Evolutionary conservation across 2,329 filamentous ascomycete genomes (phyloP).

Genomic region (Trichoderma afroharzianum): DNA sequence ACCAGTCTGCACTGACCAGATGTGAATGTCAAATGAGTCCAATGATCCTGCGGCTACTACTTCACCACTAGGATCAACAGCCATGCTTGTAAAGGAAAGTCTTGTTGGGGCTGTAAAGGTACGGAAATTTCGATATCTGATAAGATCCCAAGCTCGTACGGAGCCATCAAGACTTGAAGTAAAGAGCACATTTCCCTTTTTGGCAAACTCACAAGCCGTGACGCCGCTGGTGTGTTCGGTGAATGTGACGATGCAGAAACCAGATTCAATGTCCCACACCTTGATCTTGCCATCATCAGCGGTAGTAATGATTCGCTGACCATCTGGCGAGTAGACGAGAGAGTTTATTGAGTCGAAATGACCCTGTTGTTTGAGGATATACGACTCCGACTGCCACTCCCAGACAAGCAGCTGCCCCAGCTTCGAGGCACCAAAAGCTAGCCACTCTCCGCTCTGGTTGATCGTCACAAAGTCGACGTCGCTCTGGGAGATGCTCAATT

Average conservation of each 20-base stretch:
- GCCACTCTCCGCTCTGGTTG: conserved; percentile 92
- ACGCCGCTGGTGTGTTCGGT: conserved; percentile 95
- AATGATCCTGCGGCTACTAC: conserved; percentile 92
- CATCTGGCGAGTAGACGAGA: conserved; percentile 88
- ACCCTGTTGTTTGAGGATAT: conserved; percentile 96
- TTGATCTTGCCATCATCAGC: conserved; percentile 98
- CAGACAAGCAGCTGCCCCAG: conserved; percentile 94
- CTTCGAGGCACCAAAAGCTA: conserved; percentile 94
- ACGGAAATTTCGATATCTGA: conserved; percentile 93
- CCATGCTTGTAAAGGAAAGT: conserved; percentile 87
- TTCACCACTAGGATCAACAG: conserved; percentile 95
- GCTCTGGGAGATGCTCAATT: conserved; percentile 88
- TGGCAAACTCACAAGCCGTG: conserved; percentile 91
- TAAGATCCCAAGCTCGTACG: conserved; percentile 90
- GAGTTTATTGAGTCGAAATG: conserved; percentile 96
- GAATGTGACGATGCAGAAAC: conserved; percentile 97
- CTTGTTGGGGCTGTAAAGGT: conserved; percentile 93
- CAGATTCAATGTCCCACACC: conserved; percentile 94
- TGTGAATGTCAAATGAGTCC: conserved; percentile 95
- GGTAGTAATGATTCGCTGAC: conserved; percentile 86
- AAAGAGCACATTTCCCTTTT: conserved; percentile 92
- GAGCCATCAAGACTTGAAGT: conserved; percentile 94
- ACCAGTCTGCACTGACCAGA: conserved; percentile 98
- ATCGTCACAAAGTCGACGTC: conserved; percentile 93
- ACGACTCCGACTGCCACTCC: conserved; percentile 99